Base-by-base conservation (phyloP, 1,139 yeast species). In the Yamadazyma epiphylla region DNA sequence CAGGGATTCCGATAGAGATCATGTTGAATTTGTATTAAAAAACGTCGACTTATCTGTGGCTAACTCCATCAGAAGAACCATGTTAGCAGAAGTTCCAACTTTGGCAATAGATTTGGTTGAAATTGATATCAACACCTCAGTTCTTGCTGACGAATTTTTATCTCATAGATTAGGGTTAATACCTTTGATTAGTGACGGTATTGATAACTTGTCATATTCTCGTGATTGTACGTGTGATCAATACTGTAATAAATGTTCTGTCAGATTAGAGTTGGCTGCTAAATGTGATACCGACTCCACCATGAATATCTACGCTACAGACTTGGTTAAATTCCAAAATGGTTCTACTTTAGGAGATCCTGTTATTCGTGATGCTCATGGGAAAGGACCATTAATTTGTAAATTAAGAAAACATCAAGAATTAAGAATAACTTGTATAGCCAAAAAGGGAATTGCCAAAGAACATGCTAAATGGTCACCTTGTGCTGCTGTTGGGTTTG, bases 401-500 rank as follows among this genome's bases (percentile, higher is more conserved):
- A 89, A 89, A 57, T 72, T 91, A 48, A 77, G 96, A 57, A 86
- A 84, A 53, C 94, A 89, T 53, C 99, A 91, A 63, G 96, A 91
- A 54, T 69, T 91, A 46, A 74, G 84, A 45, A 64, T 91, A 38
- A 80, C 84, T 41, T 91, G 99, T 61, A 84, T 91, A 41, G 98
- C 99, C 32, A 91, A 94, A 58, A 91, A 91, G 64, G 98, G 99
- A 26, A 91, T 94, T 39, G 89, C 97, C 26, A 91, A 94, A 57
- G 99, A 91, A 56, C 99, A 91, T 53, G 96, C 98, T 31, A 91
- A 91, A 53, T 91, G 98, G 98, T 82, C 94, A 5, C 96, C 98
- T 2, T 85, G 95, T 46, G 75, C 96, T 0, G 98, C 98, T n/a
- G 74, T 94, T 34, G 97, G 95, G 15, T 91, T 91, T 51, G 99